Evolutionary conservation across 495 filamentous ascomycete species (phyloP).

Genomic region (Penicillium fimorum): DNA sequence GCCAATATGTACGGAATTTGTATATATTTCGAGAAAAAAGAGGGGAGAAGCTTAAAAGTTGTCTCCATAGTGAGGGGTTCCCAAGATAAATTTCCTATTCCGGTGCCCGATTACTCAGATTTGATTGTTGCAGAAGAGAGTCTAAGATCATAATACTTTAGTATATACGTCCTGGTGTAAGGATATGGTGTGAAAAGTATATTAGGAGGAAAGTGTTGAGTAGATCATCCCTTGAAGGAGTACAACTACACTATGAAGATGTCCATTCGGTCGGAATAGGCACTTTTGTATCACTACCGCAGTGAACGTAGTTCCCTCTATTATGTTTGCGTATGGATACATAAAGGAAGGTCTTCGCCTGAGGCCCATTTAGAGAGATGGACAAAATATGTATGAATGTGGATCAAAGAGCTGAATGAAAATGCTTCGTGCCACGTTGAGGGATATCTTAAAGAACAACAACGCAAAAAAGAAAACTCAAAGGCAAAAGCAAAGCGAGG

Average conservation of each 20-base stretch:
- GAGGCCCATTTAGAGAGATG: neutral
- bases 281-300: neutral
- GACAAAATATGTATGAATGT: neutral
- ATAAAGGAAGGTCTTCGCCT: neutral
- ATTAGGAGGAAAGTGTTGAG: no score
- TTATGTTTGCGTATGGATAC: neutral
- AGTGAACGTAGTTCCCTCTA: neutral
- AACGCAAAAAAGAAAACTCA: neutral
- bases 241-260: neutral
- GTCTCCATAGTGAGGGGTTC: neutral
- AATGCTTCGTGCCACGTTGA: neutral
- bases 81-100: neutral
- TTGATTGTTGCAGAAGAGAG: neutral
- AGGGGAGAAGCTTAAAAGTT: neutral
- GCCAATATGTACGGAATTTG: neutral
- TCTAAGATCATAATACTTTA: neutral
- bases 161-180: neutral
- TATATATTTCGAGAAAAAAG: neutral
- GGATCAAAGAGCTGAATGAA: neutral
- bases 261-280: neutral
- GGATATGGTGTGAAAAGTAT: neutral
- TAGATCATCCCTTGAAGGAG: neutral
- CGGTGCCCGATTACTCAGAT: neutral
- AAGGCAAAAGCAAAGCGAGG: neutral
- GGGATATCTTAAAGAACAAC: slow-evolving; percentile 5